Conservation (phyloP, 768 basidiomycete genomes). For the Psilocybe cubensis region DNA sequence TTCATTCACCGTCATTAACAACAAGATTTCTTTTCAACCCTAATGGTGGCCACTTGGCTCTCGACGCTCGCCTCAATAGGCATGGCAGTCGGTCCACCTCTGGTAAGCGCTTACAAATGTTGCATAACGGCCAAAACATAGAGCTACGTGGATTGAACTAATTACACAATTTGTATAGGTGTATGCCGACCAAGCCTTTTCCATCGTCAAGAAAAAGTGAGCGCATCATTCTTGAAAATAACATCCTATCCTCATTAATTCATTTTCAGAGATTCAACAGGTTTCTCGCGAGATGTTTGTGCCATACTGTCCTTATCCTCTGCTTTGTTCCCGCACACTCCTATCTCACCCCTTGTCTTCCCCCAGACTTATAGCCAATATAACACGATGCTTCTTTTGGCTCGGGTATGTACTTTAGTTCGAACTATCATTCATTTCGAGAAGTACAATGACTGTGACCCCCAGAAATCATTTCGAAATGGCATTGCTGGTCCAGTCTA, state of each 20-base stretch:
- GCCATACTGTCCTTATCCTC: conserved; percentile 68
- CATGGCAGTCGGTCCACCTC: conserved; percentile 84
- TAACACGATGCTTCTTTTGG: conserved; percentile 92
- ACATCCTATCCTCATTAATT: conserved; percentile 2
- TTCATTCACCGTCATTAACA: not conserved
- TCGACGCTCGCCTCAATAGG: conserved; percentile 70
- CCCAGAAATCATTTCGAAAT: conserved; percentile 69
- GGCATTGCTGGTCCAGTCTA: conserved; percentile 77
- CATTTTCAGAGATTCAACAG: conserved; percentile 70
- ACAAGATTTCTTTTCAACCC: not conserved
- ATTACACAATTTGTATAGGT: conserved; percentile 43
- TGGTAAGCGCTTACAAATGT: conserved; percentile 36
- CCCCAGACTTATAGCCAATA: conserved; percentile 76
- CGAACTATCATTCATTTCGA: not conserved
- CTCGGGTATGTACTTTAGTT: conserved; percentile 51
- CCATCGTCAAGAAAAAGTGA: conserved; percentile 79
- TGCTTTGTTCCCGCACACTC: not conserved
- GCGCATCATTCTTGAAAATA: not conserved
- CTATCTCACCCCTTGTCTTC: conserved; percentile 8
- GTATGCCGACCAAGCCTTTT: conserved; percentile 80
- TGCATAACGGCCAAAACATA: not conserved
- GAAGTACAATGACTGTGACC: not conserved
- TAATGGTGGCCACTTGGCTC: conserved; percentile 61
- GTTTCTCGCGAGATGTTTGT: conserved; percentile 86
- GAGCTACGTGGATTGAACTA: conserved; percentile 2